Conservation (phyloP, 2,329 filamentous ascomycete genomes). For the Fusarium dlaminii region DNA sequence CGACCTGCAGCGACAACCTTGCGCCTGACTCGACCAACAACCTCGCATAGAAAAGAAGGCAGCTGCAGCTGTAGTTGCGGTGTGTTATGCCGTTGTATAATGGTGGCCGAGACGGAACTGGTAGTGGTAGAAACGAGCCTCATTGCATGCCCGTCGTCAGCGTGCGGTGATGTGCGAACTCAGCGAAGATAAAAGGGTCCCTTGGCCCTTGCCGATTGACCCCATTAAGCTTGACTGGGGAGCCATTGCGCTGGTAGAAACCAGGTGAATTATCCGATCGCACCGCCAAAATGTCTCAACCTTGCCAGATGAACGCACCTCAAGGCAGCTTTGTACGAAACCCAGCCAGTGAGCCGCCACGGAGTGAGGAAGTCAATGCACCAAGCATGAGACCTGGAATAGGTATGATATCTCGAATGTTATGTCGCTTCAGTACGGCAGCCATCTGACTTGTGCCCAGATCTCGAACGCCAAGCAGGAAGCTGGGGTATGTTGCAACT, state of each 20-base stretch:
- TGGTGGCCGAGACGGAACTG: neutral
- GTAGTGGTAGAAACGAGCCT: constrained; percentile 7
- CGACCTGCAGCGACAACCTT: neutral
- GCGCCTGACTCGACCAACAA: neutral
- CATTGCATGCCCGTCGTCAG: neutral
- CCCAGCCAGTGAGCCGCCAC: neutral
- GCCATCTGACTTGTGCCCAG: neutral
- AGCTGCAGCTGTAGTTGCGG: constrained; percentile 8
- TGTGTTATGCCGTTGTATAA: neutral
- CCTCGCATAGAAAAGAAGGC: neutral
- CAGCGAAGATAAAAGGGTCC: constrained; percentile 13
- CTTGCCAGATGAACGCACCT: neutral
- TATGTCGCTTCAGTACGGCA: neutral
- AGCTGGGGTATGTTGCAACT: neutral
- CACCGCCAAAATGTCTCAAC: neutral
- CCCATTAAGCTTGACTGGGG: neutral
- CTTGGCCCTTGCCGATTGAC: neutral
- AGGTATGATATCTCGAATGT: neutral
- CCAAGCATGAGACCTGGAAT: neutral
- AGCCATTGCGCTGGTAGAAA: neutral
- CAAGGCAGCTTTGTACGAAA: neutral
- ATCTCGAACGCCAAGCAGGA: neutral
- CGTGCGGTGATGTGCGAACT: neutral
- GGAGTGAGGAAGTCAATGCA: neutral
- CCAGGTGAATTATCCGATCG: neutral